Base-by-base conservation (phyloP, 148 eudicot species). In the Persicaria maculosa region DNA sequence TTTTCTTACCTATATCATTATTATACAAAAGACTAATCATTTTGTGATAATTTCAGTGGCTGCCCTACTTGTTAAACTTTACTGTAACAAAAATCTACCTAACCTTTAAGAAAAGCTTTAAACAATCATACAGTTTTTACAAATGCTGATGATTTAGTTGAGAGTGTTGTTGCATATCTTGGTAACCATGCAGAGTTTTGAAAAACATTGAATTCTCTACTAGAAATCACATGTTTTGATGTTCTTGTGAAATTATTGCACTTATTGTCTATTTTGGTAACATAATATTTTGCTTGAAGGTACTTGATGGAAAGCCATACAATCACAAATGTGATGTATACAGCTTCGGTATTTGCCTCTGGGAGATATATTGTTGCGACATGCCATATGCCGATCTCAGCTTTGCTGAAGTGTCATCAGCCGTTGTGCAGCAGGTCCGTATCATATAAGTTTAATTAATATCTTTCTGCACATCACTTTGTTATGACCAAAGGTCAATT, bases 301-400 rank as follows among this genome's bases (percentile, higher is more conserved):
- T 93, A 67, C 92, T 93, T 75, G 90, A 89, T 67, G 98, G 98
- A 59, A 91, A 86, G 73, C 96, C 98, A 4, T 93, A 91, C 73
- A 84, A 89, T 80, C 85, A 89, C 68, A 91, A 88, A 80, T 93
- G 98, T 75, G 98, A 93, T 73, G 98, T 93, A 8, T 93, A 93
- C 81, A 91, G 94, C 81, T 89, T 86, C 65, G 94, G 93, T 17
- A 79, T 93, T 71, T 93, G 98, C 82, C 77, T 93, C 48, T 93
- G 98, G 98, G 98, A 93, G 81, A 88, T 81, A 12, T 93, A 93
- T 79, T 93, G 98, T 72, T 93, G 96, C 74, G 98, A 90, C 71
- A 85, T 93, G 78, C 96, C 93, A 25, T 93, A 93, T 77, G 74
- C 82, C 0, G 84, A 84, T 79, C 86, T 85, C 53, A 89, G 96